These are phyloP conservation scores for Euphorbia schlechtendalii DNA, from an alignment of 441 rosid species.

Conservation along the genomic window DNA sequence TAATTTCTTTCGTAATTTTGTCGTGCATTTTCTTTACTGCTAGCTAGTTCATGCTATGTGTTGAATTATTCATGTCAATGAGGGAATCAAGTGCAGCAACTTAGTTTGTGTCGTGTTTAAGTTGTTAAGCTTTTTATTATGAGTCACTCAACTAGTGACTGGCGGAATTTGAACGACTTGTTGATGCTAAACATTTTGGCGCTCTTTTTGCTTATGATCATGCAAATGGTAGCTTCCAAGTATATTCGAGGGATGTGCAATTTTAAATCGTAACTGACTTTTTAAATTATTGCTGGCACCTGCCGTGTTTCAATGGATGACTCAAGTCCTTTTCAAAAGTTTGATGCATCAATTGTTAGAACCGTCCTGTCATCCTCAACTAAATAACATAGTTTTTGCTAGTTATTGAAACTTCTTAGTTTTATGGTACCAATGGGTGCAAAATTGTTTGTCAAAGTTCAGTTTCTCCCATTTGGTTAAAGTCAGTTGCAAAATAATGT, in stretches of 20 bases:
- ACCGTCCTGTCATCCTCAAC: neutral
- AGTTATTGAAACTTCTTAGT: neutral
- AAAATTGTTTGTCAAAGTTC: neutral
- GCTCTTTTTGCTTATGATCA: neutral
- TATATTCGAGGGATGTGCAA: neutral
- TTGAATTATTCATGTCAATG: neutral
- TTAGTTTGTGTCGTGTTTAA: neutral
- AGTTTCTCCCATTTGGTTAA: neutral
- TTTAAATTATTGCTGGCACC: neutral
- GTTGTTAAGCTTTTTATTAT: neutral
- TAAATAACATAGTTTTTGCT: neutral
- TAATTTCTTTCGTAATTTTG: neutral
- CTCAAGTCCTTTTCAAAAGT: neutral
- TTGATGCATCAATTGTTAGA: neutral
- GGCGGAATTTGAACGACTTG: slow-evolving; percentile 3
- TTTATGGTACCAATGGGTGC: neutral
- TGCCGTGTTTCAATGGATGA: neutral
- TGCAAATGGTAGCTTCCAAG: neutral
- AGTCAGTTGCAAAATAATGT: slow-evolving; percentile 1
- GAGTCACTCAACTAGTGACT: neutral
- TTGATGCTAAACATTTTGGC: neutral
- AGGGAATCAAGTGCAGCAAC: slow-evolving; percentile 2
- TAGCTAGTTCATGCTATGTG: neutral
- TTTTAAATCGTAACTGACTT: neutral
- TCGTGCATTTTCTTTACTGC: slow-evolving; percentile 9